Evolutionary conservation across 2,329 filamentous ascomycete genomes (phyloP).

Genomic region (Dothidotthia symphoricarpi): DNA sequence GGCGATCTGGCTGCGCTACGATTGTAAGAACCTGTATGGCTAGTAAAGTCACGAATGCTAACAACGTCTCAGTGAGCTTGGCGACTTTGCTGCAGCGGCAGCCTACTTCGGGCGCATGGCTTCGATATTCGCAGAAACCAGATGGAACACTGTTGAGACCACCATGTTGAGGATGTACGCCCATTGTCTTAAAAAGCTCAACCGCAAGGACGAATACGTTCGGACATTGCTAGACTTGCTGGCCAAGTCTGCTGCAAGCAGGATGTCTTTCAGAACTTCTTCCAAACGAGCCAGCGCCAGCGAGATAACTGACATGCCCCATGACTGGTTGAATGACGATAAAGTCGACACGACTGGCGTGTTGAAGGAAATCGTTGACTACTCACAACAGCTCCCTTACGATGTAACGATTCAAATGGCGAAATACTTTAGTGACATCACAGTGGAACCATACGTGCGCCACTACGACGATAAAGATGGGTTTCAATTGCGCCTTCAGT

Average conservation of each 20-base stretch:
- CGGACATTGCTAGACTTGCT: constrained; percentile 72
- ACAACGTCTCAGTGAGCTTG: constrained; percentile 51
- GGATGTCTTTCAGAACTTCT: constrained; percentile 26
- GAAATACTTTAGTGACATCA: constrained; percentile 70
- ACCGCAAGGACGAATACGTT: constrained; percentile 76
- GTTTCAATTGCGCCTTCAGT: constrained; percentile 66
- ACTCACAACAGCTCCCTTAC: constrained; percentile 53
- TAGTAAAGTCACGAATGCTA: constrained; percentile 2
- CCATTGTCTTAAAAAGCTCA: constrained; percentile 73
- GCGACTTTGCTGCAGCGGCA: constrained; percentile 71
- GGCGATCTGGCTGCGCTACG: constrained; percentile 85
- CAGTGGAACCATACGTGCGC: constrained; percentile 64
- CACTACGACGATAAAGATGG: constrained; percentile 73
- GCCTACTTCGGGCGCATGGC: constrained; percentile 76
- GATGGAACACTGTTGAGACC: constrained; percentile 77
- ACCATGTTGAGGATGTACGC: constrained; percentile 85
- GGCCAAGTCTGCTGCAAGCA: constrained; percentile 57
- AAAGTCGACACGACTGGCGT: constrained; percentile 39
- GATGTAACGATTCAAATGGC: constrained; percentile 67
- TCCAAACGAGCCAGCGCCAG: constrained; percentile 15
- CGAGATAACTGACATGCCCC: constrained; percentile 8
- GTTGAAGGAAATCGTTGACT: constrained; percentile 47
- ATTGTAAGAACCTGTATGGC: constrained; percentile 47
- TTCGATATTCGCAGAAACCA: constrained; percentile 67
- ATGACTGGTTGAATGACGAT: constrained; percentile 42